Evolutionary conservation across 768 basidiomycete genomes (phyloP).

Genomic region (Tulasnella sp.): DNA sequence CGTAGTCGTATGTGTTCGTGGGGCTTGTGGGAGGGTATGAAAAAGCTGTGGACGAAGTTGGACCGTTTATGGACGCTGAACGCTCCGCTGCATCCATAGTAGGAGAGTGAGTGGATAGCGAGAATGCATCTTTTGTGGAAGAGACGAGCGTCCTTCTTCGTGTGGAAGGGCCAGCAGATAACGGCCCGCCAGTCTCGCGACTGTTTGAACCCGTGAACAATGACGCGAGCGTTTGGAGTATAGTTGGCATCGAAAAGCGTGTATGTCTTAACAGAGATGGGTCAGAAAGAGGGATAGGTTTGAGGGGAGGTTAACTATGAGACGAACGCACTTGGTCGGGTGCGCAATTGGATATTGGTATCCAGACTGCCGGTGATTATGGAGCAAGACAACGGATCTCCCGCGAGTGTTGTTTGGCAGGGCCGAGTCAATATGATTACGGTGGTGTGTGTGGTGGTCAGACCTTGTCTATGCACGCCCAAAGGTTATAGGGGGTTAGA

Average conservation of each 20-base stretch:
- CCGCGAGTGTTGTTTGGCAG: too few relatives aligned
- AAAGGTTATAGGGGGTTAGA: too few relatives aligned
- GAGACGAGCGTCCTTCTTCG: slow-evolving; percentile 50
- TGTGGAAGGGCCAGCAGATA: slow-evolving; percentile 10
- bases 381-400: too few relatives aligned
- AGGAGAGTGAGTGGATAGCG: slow-evolving; percentile 66
- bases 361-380: too few relatives aligned
- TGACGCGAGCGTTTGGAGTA: slow-evolving; percentile 17
- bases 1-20: slow-evolving; percentile 47
- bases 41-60: slow-evolving; percentile 40
- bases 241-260: slow-evolving; percentile 7
- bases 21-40: slow-evolving; percentile 56
- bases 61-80: slow-evolving; percentile 29
- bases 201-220: slow-evolving; percentile 11
- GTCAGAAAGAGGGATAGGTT: too few relatives aligned
- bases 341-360: too few relatives aligned
- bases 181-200: slow-evolving; percentile 11
- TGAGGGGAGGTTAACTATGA: too few relatives aligned
- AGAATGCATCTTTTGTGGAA: slow-evolving; percentile 80
- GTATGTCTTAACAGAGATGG: not conserved
- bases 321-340: too few relatives aligned
- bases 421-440: too few relatives aligned
- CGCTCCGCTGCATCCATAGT: slow-evolving; percentile 14
- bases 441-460: too few relatives aligned
- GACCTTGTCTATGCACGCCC: too few relatives aligned